A percentile compares a stretch with the other conserved stretches of the same genome.
phyloP scores from a whole-genome alignment of 139 green algal genomes.

The Tetraselmis striata region DNA sequence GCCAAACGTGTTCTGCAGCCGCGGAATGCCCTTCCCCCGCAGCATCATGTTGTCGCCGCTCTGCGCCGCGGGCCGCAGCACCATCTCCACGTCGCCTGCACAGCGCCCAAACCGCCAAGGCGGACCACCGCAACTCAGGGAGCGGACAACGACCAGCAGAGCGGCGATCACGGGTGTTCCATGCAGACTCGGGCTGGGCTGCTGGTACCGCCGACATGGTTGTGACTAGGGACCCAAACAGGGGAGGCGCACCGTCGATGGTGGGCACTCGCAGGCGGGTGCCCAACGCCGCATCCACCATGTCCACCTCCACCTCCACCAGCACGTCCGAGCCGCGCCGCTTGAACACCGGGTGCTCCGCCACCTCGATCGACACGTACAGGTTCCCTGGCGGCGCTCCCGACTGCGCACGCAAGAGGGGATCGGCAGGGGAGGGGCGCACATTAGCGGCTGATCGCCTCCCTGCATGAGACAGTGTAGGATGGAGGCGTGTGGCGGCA shows the following conservation, averaged over 20 bases:
- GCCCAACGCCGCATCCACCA: constrained; percentile 51
- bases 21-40: constrained; percentile 50
- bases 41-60: constrained; percentile 56
- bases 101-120: not conserved
- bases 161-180: too few species aligned
- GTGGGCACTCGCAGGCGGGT: constrained; percentile 47
- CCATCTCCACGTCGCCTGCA: constrained; percentile 31
- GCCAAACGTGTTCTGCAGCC: constrained; percentile 8
- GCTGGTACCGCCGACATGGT: too few species aligned
- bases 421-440: too few species aligned
- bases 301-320: constrained; percentile 27
- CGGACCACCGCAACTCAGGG: too few species aligned
- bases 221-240: too few species aligned
- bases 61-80: constrained; percentile 48
- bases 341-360: constrained; percentile 38
- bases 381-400: constrained; percentile 31
- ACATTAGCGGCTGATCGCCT: too few species aligned
- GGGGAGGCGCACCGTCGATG: constrained; percentile 28
- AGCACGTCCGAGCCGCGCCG: constrained; percentile 42
- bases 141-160: too few species aligned
- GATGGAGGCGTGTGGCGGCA: too few species aligned
- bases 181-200: too few species aligned
- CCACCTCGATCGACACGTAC: constrained; percentile 46
- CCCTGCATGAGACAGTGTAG: too few species aligned
- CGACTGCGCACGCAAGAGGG: too few species aligned